phyloP scores from a whole-genome alignment of 306 rosid genomes.

The Sindora glabra region DNA sequence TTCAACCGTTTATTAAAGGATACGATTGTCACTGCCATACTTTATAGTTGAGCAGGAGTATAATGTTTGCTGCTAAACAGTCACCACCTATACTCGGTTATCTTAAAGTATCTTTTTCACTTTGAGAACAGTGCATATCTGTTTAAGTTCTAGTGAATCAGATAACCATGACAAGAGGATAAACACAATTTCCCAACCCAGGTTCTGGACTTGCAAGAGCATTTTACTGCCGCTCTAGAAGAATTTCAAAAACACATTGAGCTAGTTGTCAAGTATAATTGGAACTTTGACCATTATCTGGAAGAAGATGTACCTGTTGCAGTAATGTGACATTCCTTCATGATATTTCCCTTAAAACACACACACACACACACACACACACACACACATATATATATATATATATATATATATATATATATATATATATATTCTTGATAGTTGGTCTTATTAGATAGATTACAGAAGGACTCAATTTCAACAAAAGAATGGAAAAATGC shows the following conservation, averaged over 20 bases:
- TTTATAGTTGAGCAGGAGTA: no score
- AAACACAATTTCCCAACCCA: slow-evolving; percentile 34
- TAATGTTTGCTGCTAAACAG: no score
- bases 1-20: no score
- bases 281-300: slow-evolving; percentile 85
- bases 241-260: slow-evolving; percentile 62
- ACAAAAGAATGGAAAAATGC: slow-evolving; percentile 71
- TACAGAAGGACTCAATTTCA: slow-evolving; percentile 59
- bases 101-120: no score
- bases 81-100: no score
- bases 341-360: background rate
- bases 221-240: slow-evolving; percentile 29
- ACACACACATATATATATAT: no score
- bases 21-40: no score
- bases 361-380: no score
- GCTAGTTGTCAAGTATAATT: slow-evolving; percentile 49
- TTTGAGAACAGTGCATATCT: no score
- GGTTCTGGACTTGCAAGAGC: slow-evolving; percentile 41
- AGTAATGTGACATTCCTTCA: slow-evolving; percentile 57
- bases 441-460: slow-evolving; percentile 50
- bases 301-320: slow-evolving; percentile 84
- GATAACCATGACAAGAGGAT: no score
- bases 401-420: background rate
- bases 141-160: no score
- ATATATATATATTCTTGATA: slow-evolving; percentile 7